Base-by-base conservation (phyloP, 75 land plant species). In the Selaginella moellendorffii region DNA sequence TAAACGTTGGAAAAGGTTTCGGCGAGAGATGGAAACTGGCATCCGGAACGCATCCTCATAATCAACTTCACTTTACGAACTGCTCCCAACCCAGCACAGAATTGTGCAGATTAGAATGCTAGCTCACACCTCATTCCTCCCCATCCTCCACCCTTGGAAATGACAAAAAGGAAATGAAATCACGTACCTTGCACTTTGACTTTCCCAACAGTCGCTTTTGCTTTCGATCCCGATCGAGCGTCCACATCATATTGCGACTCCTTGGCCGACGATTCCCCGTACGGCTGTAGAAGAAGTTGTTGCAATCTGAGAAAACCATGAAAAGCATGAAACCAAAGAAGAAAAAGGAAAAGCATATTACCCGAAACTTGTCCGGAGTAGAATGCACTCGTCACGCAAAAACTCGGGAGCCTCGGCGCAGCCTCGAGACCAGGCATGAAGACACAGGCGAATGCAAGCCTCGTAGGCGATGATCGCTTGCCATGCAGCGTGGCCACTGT, bases 371-470 rank as follows among this genome's bases (percentile, higher is more conserved):
- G 75, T 73, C 21, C 87, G 79, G 58, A 93, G 65, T 1, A 83
- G 58, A 17, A 75, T 67, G 72, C 96, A 92, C 53, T 92, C 98
- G 66, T 82, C 81, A 21, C 80, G 80, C 65, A 92, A 61, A 67
- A 92, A 92, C 52, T 78, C 70, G 0, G 95, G 84, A 68, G 97
- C 97, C 71, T 87, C 95, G 78, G 75, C 76, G 42, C 84, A 79
- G 5, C 95, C 96, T 31, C 77, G 72, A 24, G 98, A 82, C 98
- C 98, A 92, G 17, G 96, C 83, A 69, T 79, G 74, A 42, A 92
- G 81, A 27, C 98, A 92, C 8, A 92, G 83, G 0, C 90, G 82
- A 17, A 92, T 90, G 78, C 98, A 92, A 19, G 98, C 98, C 60
- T 92, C 98, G 74, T 92, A 92, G 12, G 96, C 81, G 67, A 92